These are phyloP conservation scores for Phaeosphaeria sp. DNA, from an alignment of 2,329 filamentous ascomycete species.

Conservation along the genomic window DNA sequence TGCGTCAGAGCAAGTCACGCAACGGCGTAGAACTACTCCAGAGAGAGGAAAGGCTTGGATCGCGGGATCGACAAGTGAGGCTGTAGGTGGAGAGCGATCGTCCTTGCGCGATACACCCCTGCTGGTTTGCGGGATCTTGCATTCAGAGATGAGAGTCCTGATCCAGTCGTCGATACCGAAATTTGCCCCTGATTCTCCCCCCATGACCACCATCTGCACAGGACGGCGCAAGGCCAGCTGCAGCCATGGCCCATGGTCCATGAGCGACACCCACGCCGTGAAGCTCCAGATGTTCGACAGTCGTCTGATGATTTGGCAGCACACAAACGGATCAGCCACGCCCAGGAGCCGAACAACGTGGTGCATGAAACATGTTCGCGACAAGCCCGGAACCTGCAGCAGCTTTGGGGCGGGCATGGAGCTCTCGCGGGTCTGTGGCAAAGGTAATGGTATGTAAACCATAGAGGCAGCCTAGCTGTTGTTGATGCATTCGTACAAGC, in stretches of 20 bases:
- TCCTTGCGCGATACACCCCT: conserved; percentile 28
- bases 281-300: conserved; percentile 35
- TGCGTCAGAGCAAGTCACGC: conserved; percentile 1
- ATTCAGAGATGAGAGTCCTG: conserved; percentile 39
- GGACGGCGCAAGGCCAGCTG: conserved; percentile 8
- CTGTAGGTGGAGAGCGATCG: conserved; percentile 41
- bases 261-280: conserved; percentile 15
- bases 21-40: neutral
- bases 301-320: conserved; percentile 46
- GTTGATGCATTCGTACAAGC: neutral
- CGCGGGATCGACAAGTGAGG: conserved; percentile 46
- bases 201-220: conserved; percentile 2
- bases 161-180: conserved; percentile 36
- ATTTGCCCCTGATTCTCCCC: conserved; percentile 30
- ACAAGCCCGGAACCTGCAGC: conserved; percentile 23
- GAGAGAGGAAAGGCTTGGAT: neutral
- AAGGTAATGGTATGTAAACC: neutral
- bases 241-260: no score
- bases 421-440: neutral
- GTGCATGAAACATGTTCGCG: conserved; percentile 46
- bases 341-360: conserved; percentile 20
- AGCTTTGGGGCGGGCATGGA: neutral
- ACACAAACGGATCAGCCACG: conserved; percentile 34
- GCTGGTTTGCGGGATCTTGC: conserved; percentile 35
- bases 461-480: neutral